phyloP scores from a whole-genome alignment of 2,329 filamentous ascomycete species.

The Proliferodiscus dingleyae region DNA sequence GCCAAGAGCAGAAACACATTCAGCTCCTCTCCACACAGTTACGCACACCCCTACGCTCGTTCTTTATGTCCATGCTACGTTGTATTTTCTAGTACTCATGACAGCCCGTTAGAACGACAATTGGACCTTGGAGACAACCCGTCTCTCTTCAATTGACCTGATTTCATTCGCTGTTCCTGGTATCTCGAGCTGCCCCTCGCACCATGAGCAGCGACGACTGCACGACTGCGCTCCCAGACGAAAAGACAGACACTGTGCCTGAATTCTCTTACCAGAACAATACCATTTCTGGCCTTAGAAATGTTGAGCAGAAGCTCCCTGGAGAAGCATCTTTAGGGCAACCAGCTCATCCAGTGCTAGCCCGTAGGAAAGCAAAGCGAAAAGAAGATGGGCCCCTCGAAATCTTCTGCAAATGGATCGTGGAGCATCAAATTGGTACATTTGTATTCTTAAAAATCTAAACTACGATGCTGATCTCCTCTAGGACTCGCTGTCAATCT shows the following conservation, averaged over 20 bases:
- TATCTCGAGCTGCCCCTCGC: not conserved
- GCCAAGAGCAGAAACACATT: not conserved
- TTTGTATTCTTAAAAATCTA: not conserved
- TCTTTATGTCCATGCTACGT: not conserved
- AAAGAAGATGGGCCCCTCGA: conserved; percentile 59
- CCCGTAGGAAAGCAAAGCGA: conserved; percentile 48
- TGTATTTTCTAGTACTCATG: not conserved
- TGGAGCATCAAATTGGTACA: conserved; percentile 77
- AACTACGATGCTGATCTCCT: conserved; percentile 8
- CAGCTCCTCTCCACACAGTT: not conserved
- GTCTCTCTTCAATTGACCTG: conserved; percentile 14
- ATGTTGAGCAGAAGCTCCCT: conserved; percentile 20
- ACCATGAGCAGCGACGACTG: conserved; percentile 19
- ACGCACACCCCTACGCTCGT: not conserved
- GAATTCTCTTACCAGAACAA: conserved; percentile 19
- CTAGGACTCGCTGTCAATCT: conserved; percentile 81
- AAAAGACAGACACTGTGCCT: conserved; percentile 15
- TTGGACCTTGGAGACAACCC: not conserved
- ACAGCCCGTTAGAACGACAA: not conserved
- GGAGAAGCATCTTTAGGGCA: conserved; percentile 5
- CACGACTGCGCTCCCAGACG: conserved; percentile 6
- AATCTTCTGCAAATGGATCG: conserved; percentile 62
- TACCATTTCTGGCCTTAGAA: conserved; percentile 1
- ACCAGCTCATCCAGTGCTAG: conserved; percentile 13
- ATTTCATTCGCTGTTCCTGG: conserved; percentile 13